Conservation (phyloP, 2,329 filamentous ascomycete species). For the Penicillium brasilianum region DNA sequence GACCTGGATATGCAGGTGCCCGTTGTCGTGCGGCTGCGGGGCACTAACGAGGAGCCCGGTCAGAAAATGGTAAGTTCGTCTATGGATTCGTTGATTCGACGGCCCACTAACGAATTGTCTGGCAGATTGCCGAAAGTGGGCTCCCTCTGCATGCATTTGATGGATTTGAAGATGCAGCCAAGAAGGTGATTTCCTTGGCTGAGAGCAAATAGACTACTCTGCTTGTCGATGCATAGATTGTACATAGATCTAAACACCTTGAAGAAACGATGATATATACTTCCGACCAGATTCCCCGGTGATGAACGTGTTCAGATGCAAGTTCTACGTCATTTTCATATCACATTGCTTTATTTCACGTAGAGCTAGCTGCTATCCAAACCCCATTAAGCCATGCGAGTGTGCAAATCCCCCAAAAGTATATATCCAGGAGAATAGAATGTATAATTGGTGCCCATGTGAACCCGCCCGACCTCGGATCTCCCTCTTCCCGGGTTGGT, state of each 20-base stretch:
- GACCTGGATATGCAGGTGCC: slow-evolving; percentile 70
- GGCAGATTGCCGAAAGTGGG: slow-evolving; percentile 67
- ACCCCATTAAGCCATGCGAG: background rate
- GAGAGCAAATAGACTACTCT: slow-evolving; percentile 3
- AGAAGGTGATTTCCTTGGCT: slow-evolving; percentile 60
- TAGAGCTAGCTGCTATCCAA: background rate
- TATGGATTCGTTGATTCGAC: background rate
- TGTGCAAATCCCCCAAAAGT: background rate
- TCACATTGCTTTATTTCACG: background rate
- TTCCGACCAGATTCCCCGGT: background rate
- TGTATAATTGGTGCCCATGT: background rate
- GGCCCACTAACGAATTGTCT: background rate
- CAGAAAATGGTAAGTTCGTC: slow-evolving; percentile 61
- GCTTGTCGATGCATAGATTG: background rate
- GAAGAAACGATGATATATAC: background rate
- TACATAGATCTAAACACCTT: background rate
- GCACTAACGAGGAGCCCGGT: slow-evolving; percentile 74
- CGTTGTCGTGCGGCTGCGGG: slow-evolving; percentile 76
- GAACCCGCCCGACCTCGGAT: background rate
- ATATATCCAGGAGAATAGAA: background rate
- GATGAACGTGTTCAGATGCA: background rate
- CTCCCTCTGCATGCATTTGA: slow-evolving; percentile 73
- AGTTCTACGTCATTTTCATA: background rate
- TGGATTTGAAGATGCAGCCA: slow-evolving; percentile 73
- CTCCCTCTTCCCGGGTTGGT: slow-evolving; percentile 13